phyloP scores from a whole-genome alignment of 352 stramenopile genomes.

The Pythium brassicae region DNA sequence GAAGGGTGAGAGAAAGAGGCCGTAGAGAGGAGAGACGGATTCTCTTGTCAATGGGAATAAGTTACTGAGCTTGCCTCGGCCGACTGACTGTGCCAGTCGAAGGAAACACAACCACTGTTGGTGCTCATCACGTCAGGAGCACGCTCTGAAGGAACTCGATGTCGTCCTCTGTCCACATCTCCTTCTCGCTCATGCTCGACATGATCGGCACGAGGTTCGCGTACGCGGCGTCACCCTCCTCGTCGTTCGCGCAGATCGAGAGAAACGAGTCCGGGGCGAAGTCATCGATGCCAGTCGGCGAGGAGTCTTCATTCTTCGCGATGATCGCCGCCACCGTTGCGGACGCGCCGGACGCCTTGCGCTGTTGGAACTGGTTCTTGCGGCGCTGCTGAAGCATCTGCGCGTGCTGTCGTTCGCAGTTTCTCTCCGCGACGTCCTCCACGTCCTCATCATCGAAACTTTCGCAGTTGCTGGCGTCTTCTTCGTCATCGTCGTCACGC shows the following conservation, averaged over 20 bases:
- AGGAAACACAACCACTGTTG: no score
- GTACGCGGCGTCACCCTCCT: slow-evolving; percentile 28
- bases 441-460: neutral
- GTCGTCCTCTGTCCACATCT: slow-evolving; percentile 77
- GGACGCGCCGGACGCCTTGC: neutral
- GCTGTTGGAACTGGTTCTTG: slow-evolving; percentile 10
- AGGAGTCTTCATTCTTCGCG: slow-evolving; percentile 30
- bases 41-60: slow-evolving; percentile 2
- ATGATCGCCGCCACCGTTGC: neutral
- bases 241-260: slow-evolving; percentile 24
- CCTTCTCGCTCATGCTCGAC: slow-evolving; percentile 36
- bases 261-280: slow-evolving; percentile 56
- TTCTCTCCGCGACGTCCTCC: slow-evolving; percentile 3
- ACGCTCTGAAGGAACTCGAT: slow-evolving; percentile 78
- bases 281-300: slow-evolving; percentile 58
- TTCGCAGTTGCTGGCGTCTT: neutral
- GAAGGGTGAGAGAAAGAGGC: no score
- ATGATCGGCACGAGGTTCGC: slow-evolving; percentile 43
- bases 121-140: slow-evolving; percentile 39
- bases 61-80: neutral
- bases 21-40: no score
- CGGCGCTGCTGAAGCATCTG: slow-evolving; percentile 1
- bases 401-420: neutral
- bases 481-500: slow-evolving; percentile 2
- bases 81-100: neutral